Conservation (phyloP, 805 yeast species). For the Cyberlindnera xylosilytica region DNA sequence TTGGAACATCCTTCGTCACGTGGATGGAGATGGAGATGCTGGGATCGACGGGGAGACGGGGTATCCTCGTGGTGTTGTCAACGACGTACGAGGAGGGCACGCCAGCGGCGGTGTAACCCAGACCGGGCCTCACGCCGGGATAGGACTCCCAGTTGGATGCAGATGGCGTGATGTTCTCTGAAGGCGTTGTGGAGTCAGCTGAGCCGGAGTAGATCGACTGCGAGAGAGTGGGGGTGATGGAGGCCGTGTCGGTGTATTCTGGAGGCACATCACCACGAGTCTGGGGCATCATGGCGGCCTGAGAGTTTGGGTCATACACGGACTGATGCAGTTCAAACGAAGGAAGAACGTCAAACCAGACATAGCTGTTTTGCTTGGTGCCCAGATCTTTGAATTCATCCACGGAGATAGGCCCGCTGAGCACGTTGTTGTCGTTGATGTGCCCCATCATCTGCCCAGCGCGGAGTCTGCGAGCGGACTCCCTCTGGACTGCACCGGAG, state of each 20-base stretch:
- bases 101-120: background rate
- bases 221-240: too few relatives aligned
- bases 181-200: too few relatives aligned
- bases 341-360: slow-evolving; percentile 53
- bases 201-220: too few relatives aligned
- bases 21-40: slow-evolving; percentile 42
- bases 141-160: background rate
- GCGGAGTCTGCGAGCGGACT: slow-evolving; percentile 7
- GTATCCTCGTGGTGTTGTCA: slow-evolving; percentile 43
- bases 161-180: too few relatives aligned
- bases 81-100: slow-evolving; percentile 2
- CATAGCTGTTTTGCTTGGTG: slow-evolving; percentile 6
- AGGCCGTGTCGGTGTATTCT: background rate
- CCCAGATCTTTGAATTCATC: slow-evolving; percentile 9
- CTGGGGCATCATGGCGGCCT: too few relatives aligned
- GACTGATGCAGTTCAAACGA: slow-evolving; percentile 67
- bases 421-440: slow-evolving; percentile 4
- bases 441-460: too few relatives aligned
- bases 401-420: slow-evolving; percentile 10
- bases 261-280: background rate
- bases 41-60: slow-evolving; percentile 33
- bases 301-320: slow-evolving; percentile 35
- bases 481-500: slow-evolving; percentile 13
- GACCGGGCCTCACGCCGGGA: background rate
- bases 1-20: slow-evolving; percentile 50